Conservation (phyloP, 208 protist genomes). For the Trypanosoma lewisi region DNA sequence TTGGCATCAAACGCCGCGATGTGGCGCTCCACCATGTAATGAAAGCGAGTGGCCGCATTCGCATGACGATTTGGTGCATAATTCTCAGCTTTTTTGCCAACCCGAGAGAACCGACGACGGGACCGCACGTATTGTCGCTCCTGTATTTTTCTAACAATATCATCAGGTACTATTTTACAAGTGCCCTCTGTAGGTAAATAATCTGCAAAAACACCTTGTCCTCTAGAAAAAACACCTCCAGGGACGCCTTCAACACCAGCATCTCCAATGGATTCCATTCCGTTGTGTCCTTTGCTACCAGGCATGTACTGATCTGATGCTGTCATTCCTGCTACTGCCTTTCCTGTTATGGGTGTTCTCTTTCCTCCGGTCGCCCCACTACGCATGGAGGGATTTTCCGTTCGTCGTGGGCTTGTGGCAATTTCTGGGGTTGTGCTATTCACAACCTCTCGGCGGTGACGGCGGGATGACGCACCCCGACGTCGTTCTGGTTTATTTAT, state of each 20-base stretch:
- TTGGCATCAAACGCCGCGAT: conserved; percentile 16
- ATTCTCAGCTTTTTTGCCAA: not conserved
- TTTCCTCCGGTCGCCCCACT: conserved; percentile 14
- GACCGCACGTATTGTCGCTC: not conserved
- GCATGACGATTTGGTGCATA: not conserved
- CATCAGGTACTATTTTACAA: not conserved
- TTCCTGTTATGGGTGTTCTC: not conserved
- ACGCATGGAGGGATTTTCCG: conserved; percentile 24
- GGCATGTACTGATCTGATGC: not conserved
- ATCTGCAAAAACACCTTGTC: too few relatives aligned
- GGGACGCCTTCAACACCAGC: not conserved
- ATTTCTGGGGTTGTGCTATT: conserved; percentile 28
- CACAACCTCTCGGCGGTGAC: not conserved
- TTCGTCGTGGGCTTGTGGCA: conserved; percentile 22
- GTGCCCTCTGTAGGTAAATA: too few relatives aligned
- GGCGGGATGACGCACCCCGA: not conserved
- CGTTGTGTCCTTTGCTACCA: not conserved
- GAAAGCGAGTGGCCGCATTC: conserved; percentile 19
- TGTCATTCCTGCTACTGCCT: not conserved
- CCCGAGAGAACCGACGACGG: not conserved
- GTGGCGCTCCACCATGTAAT: conserved; percentile 20
- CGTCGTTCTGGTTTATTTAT: not conserved
- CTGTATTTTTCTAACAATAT: not conserved
- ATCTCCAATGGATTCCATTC: not conserved
- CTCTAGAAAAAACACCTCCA: too few relatives aligned